Percentiles rank a stretch among this genome's conserved stretches.
phyloP scores from a whole-genome alignment of 31 red algal species.

The Odonthalia washingtoniensis region DNA sequence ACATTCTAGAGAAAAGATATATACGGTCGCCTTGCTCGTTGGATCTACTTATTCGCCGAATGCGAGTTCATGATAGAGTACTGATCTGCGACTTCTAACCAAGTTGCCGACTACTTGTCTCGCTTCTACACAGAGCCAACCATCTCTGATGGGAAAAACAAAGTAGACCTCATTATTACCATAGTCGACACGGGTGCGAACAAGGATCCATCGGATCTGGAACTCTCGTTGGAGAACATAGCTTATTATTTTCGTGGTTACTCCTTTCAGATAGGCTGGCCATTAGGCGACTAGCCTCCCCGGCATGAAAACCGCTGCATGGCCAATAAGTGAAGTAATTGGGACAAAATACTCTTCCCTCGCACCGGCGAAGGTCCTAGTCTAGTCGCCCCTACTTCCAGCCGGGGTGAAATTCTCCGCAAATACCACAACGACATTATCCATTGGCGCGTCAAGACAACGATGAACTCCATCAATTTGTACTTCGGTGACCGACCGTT shows the following conservation, averaged over 20 bases:
- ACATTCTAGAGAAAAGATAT: conserved; percentile 24
- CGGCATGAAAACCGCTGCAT: background rate
- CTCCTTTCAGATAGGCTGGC: background rate
- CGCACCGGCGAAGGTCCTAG: background rate
- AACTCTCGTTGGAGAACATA: background rate
- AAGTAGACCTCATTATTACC: conserved; percentile 8
- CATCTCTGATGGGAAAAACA: background rate
- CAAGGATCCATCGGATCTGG: background rate
- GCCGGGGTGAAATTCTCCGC: background rate
- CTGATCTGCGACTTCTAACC: background rate
- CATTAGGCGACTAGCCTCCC: background rate
- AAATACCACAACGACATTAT: conserved; percentile 12
- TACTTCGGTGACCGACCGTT: background rate
- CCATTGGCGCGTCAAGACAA: too few species aligned
- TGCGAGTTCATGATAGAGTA: conserved; percentile 12
- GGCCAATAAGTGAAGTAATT: background rate
- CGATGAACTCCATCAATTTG: background rate
- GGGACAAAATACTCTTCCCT: background rate
- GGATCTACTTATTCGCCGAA: conserved; percentile 28
- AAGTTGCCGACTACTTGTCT: too few species aligned
- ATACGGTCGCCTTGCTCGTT: background rate
- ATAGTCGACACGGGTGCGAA: too few species aligned
- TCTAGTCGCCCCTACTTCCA: background rate
- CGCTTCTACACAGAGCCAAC: background rate
- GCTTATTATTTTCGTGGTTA: background rate